Base-by-base conservation (phyloP, 139 green algal genomes). In the Auxenochlorella protothecoides region DNA sequence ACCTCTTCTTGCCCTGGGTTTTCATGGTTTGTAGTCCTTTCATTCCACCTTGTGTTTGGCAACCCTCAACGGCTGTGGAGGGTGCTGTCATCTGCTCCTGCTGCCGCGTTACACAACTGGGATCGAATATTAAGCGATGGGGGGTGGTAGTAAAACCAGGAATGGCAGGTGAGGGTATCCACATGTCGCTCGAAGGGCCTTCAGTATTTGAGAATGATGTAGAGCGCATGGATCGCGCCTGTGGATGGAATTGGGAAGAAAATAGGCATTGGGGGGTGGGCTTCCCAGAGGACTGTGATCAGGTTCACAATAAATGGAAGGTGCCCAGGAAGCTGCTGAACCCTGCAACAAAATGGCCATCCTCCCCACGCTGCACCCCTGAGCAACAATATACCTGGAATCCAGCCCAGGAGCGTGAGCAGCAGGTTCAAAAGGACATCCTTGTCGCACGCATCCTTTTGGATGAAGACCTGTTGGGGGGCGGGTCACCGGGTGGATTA, bases 341-440 rank as follows among this genome's bases (percentile, higher is more conserved):
- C 57, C 11, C 27, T 44, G 27, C 27, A 44, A 44, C 27, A 44
- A 44, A 0, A 44, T 44, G 27, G 27, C 27, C 27, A 44, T 44
- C 27, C 27, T 44, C 27, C 27, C 27, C 27, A 44, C 27, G 1
- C 0, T 44, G 27, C 27, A 44, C 27, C 27, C 27, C 27, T 44
- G 27, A 44, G 27, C 27, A 44, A 44, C 27, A 44, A 44, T 44
- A 44, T 62, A 78, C 74, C 74, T 16, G 74, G 74, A 13, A 78
- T 68, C 27, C 65, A 78, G 2, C 74, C 74, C 13, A 78, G 52
- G 6, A 78, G 68, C 3, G 75, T 79, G 59, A 79, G 75, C 13
- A 79, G 66, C 59, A 72, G 53, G 55, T 76, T 76, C 53, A 79
- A 62, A 60, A 69, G 73, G 15, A 79, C 73, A 53, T 72, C 70